Base-by-base conservation (phyloP, 305 asterid species). In the Fraxinus baroniana region DNA sequence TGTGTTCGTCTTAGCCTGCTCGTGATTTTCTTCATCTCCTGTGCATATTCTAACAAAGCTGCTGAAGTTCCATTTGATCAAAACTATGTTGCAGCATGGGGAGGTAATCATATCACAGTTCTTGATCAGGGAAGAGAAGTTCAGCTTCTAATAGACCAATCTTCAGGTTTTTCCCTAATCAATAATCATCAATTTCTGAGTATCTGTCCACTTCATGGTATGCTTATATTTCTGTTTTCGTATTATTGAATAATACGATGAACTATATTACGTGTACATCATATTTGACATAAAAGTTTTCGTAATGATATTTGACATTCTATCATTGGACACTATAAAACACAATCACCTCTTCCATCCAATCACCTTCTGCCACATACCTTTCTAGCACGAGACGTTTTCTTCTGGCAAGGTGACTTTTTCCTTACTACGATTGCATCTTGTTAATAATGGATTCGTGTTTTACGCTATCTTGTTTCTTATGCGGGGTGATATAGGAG, bases 31-130 rank as follows among this genome's bases (percentile, higher is more conserved):
- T 18, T 4, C 73, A 3, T 64, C 3, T 17, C 17, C 3, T 32
- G 12, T 64, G 33, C 15, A 7, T 64, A 64, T 64, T 64, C 73
- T 12, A 64, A 2, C 5, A n/a, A 24, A 8, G 68, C 46, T 26
- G 18, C 49, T 41, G 78, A 68, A 49, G 68, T 70, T 44, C 35
- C 0, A 8, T 80, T 80, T 70, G 24, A 44, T 32, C 81, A 68
- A 84, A 64, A 64, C 73, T 64, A 64, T 22, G 73, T 22, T 80
- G n/a, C 55, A 26, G 46, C 32, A 77, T 72, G 82, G 57, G 87
- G 87, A 78, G 46, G 73, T 76, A 30, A 84, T 62, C 87, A 81
- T 60, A 13, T 84, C 20, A 78, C 17, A 5, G 17, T 74, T 30
- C 66, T 22, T 71, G 74, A 81, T 22, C 68, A 79, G 8, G 85